Conservation (phyloP, 2,329 filamentous ascomycete species). For the Epichloe hybrida region DNA sequence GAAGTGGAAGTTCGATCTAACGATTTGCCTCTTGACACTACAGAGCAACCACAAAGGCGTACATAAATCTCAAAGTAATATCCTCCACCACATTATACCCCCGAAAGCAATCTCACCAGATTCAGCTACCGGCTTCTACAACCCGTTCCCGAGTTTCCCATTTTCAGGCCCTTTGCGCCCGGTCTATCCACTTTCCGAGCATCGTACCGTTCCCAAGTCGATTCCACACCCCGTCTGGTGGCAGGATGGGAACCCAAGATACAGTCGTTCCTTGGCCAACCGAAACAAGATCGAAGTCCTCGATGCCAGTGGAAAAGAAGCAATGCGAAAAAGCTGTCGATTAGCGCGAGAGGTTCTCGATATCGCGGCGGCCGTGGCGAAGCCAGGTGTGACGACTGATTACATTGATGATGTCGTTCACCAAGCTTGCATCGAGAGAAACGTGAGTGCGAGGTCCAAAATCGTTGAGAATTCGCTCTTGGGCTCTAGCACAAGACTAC, state of each 20-base stretch:
- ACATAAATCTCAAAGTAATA: slow-evolving; percentile 60
- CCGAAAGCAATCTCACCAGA: slow-evolving; percentile 80
- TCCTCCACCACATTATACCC: slow-evolving; percentile 59
- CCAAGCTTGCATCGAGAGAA: slow-evolving; percentile 82
- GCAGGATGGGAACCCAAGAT: slow-evolving; percentile 60
- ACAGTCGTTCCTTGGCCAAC: slow-evolving; percentile 45
- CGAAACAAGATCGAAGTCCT: slow-evolving; percentile 75
- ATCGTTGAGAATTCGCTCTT: not conserved
- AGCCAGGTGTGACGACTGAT: slow-evolving; percentile 91
- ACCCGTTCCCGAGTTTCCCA: slow-evolving; percentile 79
- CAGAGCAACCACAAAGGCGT: slow-evolving; percentile 65
- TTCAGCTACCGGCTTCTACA: slow-evolving; percentile 79
- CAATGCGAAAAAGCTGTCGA: slow-evolving; percentile 84
- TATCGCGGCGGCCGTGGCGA: slow-evolving; percentile 68
- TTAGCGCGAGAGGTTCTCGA: slow-evolving; percentile 85
- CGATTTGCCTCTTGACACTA: not conserved
- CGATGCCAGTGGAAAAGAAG: slow-evolving; percentile 66
- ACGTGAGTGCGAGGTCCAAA: slow-evolving; percentile 43
- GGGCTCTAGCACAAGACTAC: not conserved
- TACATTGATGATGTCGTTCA: slow-evolving; percentile 91
- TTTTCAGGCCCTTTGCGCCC: slow-evolving; percentile 75
- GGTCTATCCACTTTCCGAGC: slow-evolving; percentile 69
- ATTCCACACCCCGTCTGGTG: slow-evolving; percentile 84
- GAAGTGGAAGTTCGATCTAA: not conserved
- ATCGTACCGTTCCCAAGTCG: slow-evolving; percentile 59